These are phyloP conservation scores for Bolboschoenoplectus hybrid DNA, from an alignment of 202 grass and related monocot species.

Conservation along the genomic window DNA sequence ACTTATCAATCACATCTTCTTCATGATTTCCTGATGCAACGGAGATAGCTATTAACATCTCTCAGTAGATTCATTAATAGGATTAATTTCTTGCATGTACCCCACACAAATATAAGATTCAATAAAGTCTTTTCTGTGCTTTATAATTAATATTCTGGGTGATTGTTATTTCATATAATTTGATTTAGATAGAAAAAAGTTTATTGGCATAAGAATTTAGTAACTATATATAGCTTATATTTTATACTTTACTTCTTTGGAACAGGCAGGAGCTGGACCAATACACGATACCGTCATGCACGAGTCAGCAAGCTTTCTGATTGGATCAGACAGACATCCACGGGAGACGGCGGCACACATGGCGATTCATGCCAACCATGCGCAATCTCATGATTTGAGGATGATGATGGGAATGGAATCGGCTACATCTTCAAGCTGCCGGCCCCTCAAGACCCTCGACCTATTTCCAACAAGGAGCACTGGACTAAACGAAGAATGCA, in stretches of 20 bases:
- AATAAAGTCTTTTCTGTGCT: background rate
- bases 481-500: slow-evolving; percentile 60
- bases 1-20: slow-evolving; percentile 18
- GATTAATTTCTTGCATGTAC: background rate
- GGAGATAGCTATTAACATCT: slow-evolving; percentile 9
- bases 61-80: slow-evolving; percentile 1
- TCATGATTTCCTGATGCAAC: slow-evolving; percentile 13
- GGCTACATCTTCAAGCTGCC: slow-evolving; percentile 37
- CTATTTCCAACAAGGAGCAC: slow-evolving; percentile 72
- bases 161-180: slow-evolving; percentile 11
- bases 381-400: slow-evolving; percentile 22
- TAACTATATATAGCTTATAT: background rate
- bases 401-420: slow-evolving; percentile 2
- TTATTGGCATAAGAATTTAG: background rate
- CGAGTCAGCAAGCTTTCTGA: slow-evolving; percentile 14
- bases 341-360: slow-evolving; percentile 5
- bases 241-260: background rate
- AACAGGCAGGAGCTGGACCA: background rate
- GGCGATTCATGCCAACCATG: background rate
- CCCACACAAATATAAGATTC: slow-evolving; percentile 10
- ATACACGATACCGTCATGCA: slow-evolving; percentile 4
- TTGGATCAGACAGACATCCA: slow-evolving; percentile 17
- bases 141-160: too few species aligned
- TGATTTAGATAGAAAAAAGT: background rate
- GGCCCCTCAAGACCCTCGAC: slow-evolving; percentile 85